phyloP scores from a whole-genome alignment of 495 filamentous ascomycete genomes.

The Daldinia concentrica region DNA sequence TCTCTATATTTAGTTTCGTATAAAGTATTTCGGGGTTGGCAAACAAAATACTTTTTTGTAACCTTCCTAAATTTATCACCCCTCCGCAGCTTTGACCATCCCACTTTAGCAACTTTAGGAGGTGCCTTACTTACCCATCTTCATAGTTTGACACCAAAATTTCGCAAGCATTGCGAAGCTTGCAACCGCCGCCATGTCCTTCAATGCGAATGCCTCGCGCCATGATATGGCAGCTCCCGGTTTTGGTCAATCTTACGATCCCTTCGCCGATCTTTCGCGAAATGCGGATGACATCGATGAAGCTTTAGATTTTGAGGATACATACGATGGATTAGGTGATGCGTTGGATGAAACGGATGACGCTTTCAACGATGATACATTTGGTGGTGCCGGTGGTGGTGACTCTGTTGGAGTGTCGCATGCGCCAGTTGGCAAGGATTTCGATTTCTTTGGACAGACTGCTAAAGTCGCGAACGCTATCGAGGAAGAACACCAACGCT shows the following conservation, averaged over 20 bases:
- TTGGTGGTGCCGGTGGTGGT: slow-evolving; percentile 65
- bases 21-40: not conserved
- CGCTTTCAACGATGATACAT: slow-evolving; percentile 98
- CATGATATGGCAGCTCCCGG: slow-evolving; percentile 68
- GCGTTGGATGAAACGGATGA: slow-evolving; percentile 92
- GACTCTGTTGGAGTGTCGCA: slow-evolving; percentile 46
- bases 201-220: slow-evolving; percentile 78
- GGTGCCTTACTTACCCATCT: not conserved
- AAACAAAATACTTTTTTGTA: not conserved
- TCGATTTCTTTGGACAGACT: slow-evolving; percentile 95
- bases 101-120: not conserved
- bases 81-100: not conserved
- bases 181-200: slow-evolving; percentile 69
- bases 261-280: slow-evolving; percentile 82
- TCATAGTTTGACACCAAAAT: not conserved
- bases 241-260: slow-evolving; percentile 85
- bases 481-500: slow-evolving; percentile 88
- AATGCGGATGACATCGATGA: slow-evolving; percentile 78
- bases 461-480: slow-evolving; percentile 85
- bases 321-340: slow-evolving; percentile 95
- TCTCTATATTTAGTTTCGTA: too few species aligned
- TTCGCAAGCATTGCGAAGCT: slow-evolving; percentile 4
- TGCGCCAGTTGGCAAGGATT: slow-evolving; percentile 80
- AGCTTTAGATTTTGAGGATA: slow-evolving; percentile 94
- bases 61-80: not conserved